Evolutionary conservation across 2,329 filamentous ascomycete species (phyloP).

Genomic region (Karstenula rhodostoma): DNA sequence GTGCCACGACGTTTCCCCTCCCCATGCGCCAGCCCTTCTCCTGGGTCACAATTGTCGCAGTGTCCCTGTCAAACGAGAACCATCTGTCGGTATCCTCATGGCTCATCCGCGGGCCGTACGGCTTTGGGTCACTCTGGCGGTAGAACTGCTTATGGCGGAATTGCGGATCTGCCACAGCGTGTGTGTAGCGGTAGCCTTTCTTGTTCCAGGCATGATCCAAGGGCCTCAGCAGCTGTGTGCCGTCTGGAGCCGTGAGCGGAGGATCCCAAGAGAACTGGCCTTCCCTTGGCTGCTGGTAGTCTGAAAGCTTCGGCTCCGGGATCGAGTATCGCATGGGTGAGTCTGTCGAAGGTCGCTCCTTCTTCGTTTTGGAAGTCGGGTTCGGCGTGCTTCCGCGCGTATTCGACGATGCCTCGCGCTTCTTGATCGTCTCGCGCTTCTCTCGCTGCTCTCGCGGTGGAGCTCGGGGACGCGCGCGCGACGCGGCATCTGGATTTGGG

Average conservation of each 20-base stretch:
- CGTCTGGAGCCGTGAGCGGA: slow-evolving; percentile 54
- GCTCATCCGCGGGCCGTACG: slow-evolving; percentile 84
- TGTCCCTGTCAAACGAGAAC: slow-evolving; percentile 77
- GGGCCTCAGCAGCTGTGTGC: slow-evolving; percentile 56
- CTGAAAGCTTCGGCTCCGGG: slow-evolving; percentile 55
- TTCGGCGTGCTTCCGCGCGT: slow-evolving; percentile 51
- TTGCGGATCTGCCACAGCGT: slow-evolving; percentile 86
- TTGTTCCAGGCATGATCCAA: slow-evolving; percentile 69
- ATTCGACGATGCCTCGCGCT: slow-evolving; percentile 57
- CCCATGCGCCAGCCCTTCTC: slow-evolving; percentile 93
- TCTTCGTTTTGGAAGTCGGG: slow-evolving; percentile 51
- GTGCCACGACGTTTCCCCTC: slow-evolving; percentile 86
- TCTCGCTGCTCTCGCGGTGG: slow-evolving; percentile 56
- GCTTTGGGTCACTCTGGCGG: slow-evolving; percentile 84
- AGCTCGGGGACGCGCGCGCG: slow-evolving; percentile 53
- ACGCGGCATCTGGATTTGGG: slow-evolving; percentile 60
- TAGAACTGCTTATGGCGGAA: slow-evolving; percentile 91
- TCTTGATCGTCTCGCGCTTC: slow-evolving; percentile 63
- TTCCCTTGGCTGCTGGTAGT: slow-evolving; percentile 60
- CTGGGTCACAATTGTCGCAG: slow-evolving; percentile 81
- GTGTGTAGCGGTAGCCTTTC: slow-evolving; percentile 83
- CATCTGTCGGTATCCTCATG: slow-evolving; percentile 90
- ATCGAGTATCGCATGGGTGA: slow-evolving; percentile 61
- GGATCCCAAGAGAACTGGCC: slow-evolving; percentile 60
- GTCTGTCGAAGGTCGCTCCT: slow-evolving; percentile 45